phyloP scores from a whole-genome alignment of 306 rosid genomes.

The Quercus mongolica region DNA sequence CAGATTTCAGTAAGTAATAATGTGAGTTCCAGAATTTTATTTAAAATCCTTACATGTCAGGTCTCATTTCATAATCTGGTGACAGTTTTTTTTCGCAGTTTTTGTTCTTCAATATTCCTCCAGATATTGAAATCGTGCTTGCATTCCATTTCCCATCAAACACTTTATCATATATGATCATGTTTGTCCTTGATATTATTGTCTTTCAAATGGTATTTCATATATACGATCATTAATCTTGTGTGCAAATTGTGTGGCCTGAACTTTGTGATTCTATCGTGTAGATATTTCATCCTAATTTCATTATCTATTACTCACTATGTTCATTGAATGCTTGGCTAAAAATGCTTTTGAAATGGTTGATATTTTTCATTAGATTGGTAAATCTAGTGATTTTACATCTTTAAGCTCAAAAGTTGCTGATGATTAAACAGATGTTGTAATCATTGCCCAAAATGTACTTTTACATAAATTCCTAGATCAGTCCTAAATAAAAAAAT shows the following conservation, averaged over 20 bases:
- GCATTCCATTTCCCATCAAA: background rate
- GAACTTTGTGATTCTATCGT: background rate
- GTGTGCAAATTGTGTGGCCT: background rate
- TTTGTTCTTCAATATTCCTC: background rate
- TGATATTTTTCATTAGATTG: background rate
- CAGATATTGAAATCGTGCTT: background rate
- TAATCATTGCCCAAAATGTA: background rate
- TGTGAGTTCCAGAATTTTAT: background rate
- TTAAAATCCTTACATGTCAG: background rate
- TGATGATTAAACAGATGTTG: background rate
- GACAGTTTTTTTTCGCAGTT: background rate
- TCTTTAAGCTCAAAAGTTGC: background rate
- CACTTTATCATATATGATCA: no score
- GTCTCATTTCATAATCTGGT: background rate
- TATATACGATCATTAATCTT: no score
- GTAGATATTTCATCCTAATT: background rate
- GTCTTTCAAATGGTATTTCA: no score
- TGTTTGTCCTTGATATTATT: no score
- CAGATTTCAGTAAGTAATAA: constrained; percentile 32
- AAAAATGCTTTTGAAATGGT: background rate
- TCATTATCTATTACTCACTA: background rate
- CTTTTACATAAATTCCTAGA: background rate
- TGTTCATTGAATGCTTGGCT: background rate
- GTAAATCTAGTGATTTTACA: background rate
- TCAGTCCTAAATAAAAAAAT: background rate